These are phyloP conservation scores for Calonectria multiphialidica DNA, from an alignment of 2,329 filamentous ascomycete genomes.

Conservation along the genomic window DNA sequence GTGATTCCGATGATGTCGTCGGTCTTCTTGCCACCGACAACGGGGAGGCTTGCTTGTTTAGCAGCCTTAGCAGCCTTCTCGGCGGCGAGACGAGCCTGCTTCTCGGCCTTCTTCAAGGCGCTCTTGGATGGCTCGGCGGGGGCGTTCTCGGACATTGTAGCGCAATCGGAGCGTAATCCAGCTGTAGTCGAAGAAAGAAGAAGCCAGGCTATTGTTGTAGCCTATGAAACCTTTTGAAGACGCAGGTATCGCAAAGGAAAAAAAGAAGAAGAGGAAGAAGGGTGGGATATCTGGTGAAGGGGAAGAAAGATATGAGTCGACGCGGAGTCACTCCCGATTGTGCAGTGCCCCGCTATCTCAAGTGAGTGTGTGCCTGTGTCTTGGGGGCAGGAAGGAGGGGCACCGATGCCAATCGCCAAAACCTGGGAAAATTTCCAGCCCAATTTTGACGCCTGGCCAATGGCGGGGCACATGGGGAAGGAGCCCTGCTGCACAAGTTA, in stretches of 20 bases:
- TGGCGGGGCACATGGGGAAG: conserved; percentile 28
- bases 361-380: conserved; percentile 26
- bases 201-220: conserved; percentile 8
- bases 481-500: conserved; percentile 21
- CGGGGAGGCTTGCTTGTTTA: conserved; percentile 63
- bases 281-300: conserved; percentile 28
- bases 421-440: conserved; percentile 42
- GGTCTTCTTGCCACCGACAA: conserved; percentile 70
- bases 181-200: conserved; percentile 6
- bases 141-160: conserved; percentile 48
- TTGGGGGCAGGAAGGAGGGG: conserved; percentile 36
- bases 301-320: conserved; percentile 41
- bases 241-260: conserved; percentile 25
- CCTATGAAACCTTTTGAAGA: conserved; percentile 29
- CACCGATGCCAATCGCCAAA: conserved; percentile 31
- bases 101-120: conserved; percentile 75
- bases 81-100: conserved; percentile 70
- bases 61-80: conserved; percentile 73
- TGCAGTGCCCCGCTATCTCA: conserved; percentile 43
- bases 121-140: conserved; percentile 65
- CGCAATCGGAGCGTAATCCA: conserved; percentile 25
- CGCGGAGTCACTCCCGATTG: conserved; percentile 34
- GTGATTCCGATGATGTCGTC: conserved; percentile 89
- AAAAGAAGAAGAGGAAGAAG: conserved; percentile 28
- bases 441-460: conserved; percentile 39